These are phyloP conservation scores for Penicillium parvum DNA, from an alignment of 495 filamentous ascomycete species.

Conservation along the genomic window DNA sequence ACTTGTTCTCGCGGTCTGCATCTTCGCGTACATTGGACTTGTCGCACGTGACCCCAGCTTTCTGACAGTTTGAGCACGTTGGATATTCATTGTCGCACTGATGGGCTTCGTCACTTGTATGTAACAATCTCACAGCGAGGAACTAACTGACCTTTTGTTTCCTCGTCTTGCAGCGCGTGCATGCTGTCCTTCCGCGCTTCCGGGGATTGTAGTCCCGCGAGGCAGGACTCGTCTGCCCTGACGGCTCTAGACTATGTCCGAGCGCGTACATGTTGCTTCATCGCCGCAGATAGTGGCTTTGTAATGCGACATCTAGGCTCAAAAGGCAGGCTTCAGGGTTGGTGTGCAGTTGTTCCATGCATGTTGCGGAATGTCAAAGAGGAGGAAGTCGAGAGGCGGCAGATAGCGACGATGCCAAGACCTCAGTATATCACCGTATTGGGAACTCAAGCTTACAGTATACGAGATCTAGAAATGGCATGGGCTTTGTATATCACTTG, in stretches of 20 bases:
- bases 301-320: no score
- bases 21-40: conserved; percentile 44
- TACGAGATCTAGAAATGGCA: no score
- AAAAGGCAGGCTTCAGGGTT: no score
- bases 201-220: conserved; percentile 41
- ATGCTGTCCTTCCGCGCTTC: conserved; percentile 49
- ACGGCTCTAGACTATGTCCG: conserved; percentile 13
- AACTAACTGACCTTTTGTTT: conserved; percentile 42
- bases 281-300: no score
- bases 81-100: conserved; percentile 47
- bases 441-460: no score
- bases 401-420: conserved; percentile 10
- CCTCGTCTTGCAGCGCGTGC: conserved; percentile 48
- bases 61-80: conserved; percentile 48
- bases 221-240: conserved; percentile 19
- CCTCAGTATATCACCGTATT: conserved; percentile 1
- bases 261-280: conserved; percentile 20
- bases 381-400: neutral
- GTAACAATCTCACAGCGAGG: neutral
- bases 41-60: conserved; percentile 44
- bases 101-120: no score
- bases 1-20: conserved; percentile 42
- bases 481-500: no score
- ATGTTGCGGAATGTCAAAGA: neutral
- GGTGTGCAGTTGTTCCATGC: no score